Conservation (phyloP, 202 grass and related monocot species). For the Elaeis oleifera region DNA sequence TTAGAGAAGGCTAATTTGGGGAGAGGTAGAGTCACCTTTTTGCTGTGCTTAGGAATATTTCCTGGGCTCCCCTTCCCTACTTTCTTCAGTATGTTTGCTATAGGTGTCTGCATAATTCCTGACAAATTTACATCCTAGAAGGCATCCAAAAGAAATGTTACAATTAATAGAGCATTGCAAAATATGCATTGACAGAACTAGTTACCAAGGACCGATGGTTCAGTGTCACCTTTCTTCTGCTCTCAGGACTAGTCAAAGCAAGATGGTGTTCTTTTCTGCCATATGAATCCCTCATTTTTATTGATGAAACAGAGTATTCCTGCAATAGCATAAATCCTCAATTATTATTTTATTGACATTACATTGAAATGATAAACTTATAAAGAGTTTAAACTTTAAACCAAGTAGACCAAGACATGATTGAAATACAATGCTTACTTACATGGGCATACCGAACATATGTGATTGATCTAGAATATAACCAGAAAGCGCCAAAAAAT, state of each 20-base stretch:
- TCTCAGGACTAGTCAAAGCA: conserved; percentile 52
- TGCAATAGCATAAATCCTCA: conserved; percentile 20
- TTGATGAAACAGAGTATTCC: conserved; percentile 71
- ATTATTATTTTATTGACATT: conserved; percentile 1
- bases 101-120: conserved; percentile 62
- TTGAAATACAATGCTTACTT: too few relatives aligned
- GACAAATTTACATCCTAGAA: conserved; percentile 65
- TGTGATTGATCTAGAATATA: too few relatives aligned
- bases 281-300: conserved; percentile 68
- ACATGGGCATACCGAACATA: too few relatives aligned
- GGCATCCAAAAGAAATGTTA: conserved; percentile 18
- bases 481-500: too few relatives aligned
- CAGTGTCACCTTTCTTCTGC: conserved; percentile 64
- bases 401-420: too few relatives aligned
- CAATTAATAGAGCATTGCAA: conserved; percentile 7
- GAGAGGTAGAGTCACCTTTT: conserved; percentile 29
- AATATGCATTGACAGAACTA: conserved; percentile 6
- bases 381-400: too few relatives aligned
- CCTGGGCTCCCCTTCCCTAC: conserved; percentile 41
- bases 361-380: too few relatives aligned
- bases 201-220: conserved; percentile 7
- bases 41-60: conserved; percentile 71
- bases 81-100: conserved; percentile 72
- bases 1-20: background rate
- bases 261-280: conserved; percentile 61